Evolutionary conservation across 768 basidiomycete genomes (phyloP).

Genomic region (Psilocybe cyanescens): DNA sequence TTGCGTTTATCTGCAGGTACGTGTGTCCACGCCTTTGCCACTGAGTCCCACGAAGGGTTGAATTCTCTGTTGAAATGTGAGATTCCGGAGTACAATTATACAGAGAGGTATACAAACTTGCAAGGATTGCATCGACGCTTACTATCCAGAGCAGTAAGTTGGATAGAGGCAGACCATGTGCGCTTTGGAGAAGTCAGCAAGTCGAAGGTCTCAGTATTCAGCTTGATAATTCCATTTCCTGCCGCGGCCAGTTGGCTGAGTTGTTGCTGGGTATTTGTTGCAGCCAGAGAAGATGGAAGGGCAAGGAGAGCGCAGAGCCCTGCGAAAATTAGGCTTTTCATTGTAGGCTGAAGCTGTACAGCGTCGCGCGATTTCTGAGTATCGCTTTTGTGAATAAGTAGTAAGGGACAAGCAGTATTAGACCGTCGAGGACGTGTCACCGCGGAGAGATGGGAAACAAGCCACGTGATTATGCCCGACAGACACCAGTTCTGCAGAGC

Average conservation of each 20-base stretch:
- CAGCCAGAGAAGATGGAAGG: conserved; percentile 36
- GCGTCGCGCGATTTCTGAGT: neutral
- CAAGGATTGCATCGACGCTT: conserved; percentile 90
- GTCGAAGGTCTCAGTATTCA: conserved; percentile 78
- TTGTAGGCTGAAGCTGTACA: conserved; percentile 10
- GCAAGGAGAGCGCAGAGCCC: conserved; percentile 32
- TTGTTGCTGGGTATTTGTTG: conserved; percentile 47
- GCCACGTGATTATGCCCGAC: conserved; percentile 21
- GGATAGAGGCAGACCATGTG: conserved; percentile 86
- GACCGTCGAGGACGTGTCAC: conserved; percentile 25
- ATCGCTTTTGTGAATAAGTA: conserved; percentile 1
- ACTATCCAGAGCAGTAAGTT: conserved; percentile 85
- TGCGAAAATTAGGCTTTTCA: conserved; percentile 27
- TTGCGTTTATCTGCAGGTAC: conserved; percentile 64
- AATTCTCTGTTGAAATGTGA: conserved; percentile 65
- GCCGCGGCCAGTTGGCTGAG: conserved; percentile 70
- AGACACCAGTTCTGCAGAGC: neutral
- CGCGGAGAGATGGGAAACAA: conserved; percentile 8
- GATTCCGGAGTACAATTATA: conserved; percentile 1
- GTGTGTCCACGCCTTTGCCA: conserved; percentile 83
- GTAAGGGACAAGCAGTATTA: conserved; percentile 22
- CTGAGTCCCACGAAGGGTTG: conserved; percentile 78
- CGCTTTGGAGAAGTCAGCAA: conserved; percentile 75
- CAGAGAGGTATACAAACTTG: conserved; percentile 59
- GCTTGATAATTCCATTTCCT: conserved; percentile 80